phyloP scores from a whole-genome alignment of 2,329 filamentous ascomycete genomes.

The Ophidiomyces ophidiicola region DNA sequence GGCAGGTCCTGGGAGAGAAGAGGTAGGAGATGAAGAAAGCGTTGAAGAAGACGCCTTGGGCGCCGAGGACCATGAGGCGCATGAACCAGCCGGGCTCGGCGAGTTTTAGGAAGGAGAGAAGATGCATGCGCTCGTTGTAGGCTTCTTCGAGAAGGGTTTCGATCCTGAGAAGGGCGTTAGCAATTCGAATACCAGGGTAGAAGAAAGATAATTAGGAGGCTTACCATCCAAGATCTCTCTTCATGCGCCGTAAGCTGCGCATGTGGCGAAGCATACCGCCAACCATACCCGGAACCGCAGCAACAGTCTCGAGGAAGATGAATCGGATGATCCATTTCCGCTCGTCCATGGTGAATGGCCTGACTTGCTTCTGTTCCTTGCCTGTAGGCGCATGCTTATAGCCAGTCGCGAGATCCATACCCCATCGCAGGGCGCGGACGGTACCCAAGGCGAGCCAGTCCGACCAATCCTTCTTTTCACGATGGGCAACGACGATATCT shows the following conservation, averaged over 20 bases:
- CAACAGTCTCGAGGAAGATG: conserved; percentile 87
- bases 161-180: conserved; percentile 47
- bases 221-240: conserved; percentile 58
- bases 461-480: conserved; percentile 56
- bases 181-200: not conserved
- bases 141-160: conserved; percentile 81
- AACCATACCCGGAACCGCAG: conserved; percentile 93
- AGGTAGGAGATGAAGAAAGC: conserved; percentile 81
- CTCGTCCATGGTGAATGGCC: conserved; percentile 61
- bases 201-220: conserved; percentile 8
- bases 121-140: conserved; percentile 89
- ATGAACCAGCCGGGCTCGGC: conserved; percentile 77
- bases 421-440: conserved; percentile 63
- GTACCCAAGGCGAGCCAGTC: conserved; percentile 69
- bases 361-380: conserved; percentile 39
- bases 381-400: conserved; percentile 56
- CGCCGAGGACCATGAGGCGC: conserved; percentile 79
- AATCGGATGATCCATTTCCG: conserved; percentile 82
- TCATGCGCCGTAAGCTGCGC: conserved; percentile 40
- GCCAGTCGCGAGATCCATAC: conserved; percentile 71
- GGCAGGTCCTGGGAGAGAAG: conserved; percentile 71
- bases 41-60: conserved; percentile 96
- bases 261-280: conserved; percentile 88
- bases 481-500: conserved; percentile 60
- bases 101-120: conserved; percentile 86